Evolutionary conservation across 2,329 filamentous ascomycete species (phyloP).

Genomic region (Curvularia spicifera): DNA sequence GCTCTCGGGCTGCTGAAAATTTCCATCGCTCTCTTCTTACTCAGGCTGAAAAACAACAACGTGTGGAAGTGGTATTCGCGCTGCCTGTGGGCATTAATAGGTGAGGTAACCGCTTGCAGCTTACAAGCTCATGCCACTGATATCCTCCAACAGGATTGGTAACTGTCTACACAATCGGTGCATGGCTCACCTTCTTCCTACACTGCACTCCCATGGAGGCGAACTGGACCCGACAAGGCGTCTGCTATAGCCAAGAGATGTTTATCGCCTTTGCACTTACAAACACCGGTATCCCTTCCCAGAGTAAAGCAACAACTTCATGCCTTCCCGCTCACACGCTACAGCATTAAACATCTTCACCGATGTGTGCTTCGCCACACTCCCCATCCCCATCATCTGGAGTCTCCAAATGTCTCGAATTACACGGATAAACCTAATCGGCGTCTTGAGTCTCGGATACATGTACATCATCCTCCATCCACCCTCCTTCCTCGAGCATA

Average conservation of each 20-base stretch:
- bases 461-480: background rate
- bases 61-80: slow-evolving; percentile 7
- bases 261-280: background rate
- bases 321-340: background rate
- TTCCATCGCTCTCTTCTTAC: slow-evolving; percentile 7
- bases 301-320: too few species aligned
- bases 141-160: background rate
- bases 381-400: slow-evolving; percentile 9
- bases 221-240: slow-evolving; percentile 1
- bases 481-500: too few species aligned
- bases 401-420: slow-evolving; percentile 3
- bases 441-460: slow-evolving; percentile 7
- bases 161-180: slow-evolving; percentile 2
- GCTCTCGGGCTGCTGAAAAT: slow-evolving; percentile 7
- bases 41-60: slow-evolving; percentile 5
- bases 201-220: background rate
- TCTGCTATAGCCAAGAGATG: slow-evolving; percentile 2
- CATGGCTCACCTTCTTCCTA: slow-evolving; percentile 5
- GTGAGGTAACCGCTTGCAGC: background rate
- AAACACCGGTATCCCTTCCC: background rate
- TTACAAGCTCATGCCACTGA: background rate
- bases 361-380: slow-evolving; percentile 8
- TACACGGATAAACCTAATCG: slow-evolving; percentile 2
- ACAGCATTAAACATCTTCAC: slow-evolving; percentile 14
- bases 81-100: slow-evolving; percentile 2